Base-by-base conservation (phyloP, 768 basidiomycete species). In the Lanmaoa pseudosensibilis region DNA sequence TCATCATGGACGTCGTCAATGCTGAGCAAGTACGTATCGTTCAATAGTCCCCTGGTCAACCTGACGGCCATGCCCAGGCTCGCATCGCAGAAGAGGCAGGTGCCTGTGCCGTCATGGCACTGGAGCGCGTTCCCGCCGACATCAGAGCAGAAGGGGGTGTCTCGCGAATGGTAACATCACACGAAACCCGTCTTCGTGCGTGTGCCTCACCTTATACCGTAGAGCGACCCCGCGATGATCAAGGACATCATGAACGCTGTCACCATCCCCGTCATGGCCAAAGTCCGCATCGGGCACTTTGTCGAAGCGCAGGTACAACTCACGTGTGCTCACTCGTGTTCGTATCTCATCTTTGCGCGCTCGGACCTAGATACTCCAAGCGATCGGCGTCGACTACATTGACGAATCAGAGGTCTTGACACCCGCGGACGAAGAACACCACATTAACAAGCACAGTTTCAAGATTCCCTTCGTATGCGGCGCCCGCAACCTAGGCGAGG, bases 401-500 rank as follows among this genome's bases (percentile, higher is more conserved):
- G 93, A 95, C 69, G 94, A 96, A 75, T 92, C 88, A 4, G 92
- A 92, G 73, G 96, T 98, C 47, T 79, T 99, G 44, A 97, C 97
- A 0, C 92, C 93, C 21, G 96, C 97, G 13, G 96, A 99, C 71
- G 93, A 97, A 51, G 88, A 94, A 71, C 85, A 94, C 71, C 94
- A 96, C 78, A 92, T 98, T 76, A 94, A 93, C 78, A 99, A 99
- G 74, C 93, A 97, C 76, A 80, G 81, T 40, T 98, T 88, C 83
- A 97, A 97, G 71, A 82, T 94, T 15, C 94, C 94, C 12, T 96
- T 98, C 66, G 97, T 99, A 3, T 98, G 95, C 64, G 97, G 97
- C 55, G 92, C 93, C 55, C 88, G 92, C 52, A 88, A 96, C 73
- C 84, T 99, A 32, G 97, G 97, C 52, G 95, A 98, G 74, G 97